Evolutionary conservation across 1,139 yeast genomes (phyloP).

Genomic region (Candida sp.): DNA sequence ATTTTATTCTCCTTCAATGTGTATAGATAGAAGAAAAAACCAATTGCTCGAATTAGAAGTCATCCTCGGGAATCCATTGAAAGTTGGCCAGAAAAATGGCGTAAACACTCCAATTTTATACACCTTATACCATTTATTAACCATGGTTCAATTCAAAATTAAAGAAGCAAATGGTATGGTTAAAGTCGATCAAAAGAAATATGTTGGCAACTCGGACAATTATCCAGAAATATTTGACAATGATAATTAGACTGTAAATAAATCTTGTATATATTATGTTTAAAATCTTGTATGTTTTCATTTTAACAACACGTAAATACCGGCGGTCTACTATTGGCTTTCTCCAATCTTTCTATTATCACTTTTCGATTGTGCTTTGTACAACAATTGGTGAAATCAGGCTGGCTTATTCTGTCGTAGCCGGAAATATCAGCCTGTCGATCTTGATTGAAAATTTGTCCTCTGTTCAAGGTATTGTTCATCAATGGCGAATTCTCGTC

Average conservation of each 20-base stretch:
- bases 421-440: constrained; percentile 11
- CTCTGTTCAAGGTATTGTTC: constrained; percentile 1
- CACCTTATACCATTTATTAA: constrained; percentile 54
- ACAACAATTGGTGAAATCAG: constrained; percentile 12
- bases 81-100: constrained; percentile 50
- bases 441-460: constrained; percentile 3
- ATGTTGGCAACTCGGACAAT: constrained; percentile 26
- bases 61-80: constrained; percentile 69
- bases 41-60: constrained; percentile 71
- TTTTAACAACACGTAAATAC: constrained; percentile 67
- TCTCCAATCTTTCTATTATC: constrained; percentile 60
- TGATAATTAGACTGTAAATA: constrained; percentile 4
- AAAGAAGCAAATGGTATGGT: constrained; percentile 52
- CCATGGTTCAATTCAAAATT: constrained; percentile 56
- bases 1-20: constrained; percentile 71
- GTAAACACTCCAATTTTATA: constrained; percentile 59
- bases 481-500: constrained; percentile 8
- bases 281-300: background rate
- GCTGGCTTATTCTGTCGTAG: background rate
- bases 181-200: constrained; percentile 23
- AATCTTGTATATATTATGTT: no score
- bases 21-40: constrained; percentile 65
- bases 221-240: constrained; percentile 22
- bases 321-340: constrained; percentile 56
- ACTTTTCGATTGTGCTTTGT: constrained; percentile 37